Base-by-base conservation (phyloP, 1,284 basidiomycete genomes). In the Tilletia walkeri region DNA sequence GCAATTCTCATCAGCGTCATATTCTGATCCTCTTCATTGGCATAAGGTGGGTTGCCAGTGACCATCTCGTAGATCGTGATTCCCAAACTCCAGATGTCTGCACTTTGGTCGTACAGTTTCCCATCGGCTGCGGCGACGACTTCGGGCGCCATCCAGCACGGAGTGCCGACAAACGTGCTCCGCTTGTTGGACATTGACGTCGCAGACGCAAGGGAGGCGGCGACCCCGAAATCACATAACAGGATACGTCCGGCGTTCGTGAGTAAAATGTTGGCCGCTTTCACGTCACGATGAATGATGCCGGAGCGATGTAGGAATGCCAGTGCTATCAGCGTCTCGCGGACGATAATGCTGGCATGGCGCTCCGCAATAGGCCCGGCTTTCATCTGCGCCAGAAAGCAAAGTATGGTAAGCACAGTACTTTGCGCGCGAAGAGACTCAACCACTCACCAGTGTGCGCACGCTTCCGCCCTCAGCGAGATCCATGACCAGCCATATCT, bases 401-500 rank as follows among this genome's bases (percentile, higher is more conserved):
- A 30, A 30, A 30, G 24, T 30, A 30, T 30, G 24, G 24, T 30
- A 30, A 30, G 24, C 24, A 30, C 24, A 30, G 24, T 30, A 30
- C 24, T 30, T 30, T 45, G 41, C 41, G 41, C 41, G 41, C 41
- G 14, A 45, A 14, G 9, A 45, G 41, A 45, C 14, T 45, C 16
- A 39, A 10, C 14, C 2, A 82, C 86, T 80, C 76, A 88, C 87
- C 76, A 99, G 86, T 0, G 94, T 94, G 65, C 93, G 88, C 10
- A 98, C 93, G 80, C 93, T 96, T 9, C 96, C 96, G 3, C 95
- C 96, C 75, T 94, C 90, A 5, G 96, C 96, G 81, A 91, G 91
- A 84, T 99, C 96, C 96, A 99, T 99, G 50, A 92, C 93, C 77
- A 99, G 99, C 94, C 96, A 99, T 4, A 99, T 92, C 67, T 93